Conservation (phyloP, 208 protist genomes). For the Wallacemonas sp. region DNA sequence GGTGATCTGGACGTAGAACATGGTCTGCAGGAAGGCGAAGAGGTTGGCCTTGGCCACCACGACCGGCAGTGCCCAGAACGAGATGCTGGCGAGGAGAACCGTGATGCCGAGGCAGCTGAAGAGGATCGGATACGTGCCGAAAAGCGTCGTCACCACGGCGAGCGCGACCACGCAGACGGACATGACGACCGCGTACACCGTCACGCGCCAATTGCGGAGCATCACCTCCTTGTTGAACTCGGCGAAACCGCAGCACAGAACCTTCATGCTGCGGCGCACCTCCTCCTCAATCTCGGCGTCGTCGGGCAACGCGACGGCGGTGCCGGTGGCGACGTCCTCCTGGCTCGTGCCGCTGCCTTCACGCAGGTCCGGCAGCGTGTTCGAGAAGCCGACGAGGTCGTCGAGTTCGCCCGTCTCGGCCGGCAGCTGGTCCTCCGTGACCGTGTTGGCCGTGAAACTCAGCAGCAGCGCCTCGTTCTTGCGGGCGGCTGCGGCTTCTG, state of each 20-base stretch:
- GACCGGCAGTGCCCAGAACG: constrained; percentile 34
- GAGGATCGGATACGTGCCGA: constrained; percentile 19
- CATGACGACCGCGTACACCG: constrained; percentile 33
- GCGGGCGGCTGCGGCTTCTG: background rate
- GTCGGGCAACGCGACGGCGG: background rate
- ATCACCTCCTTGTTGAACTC: constrained; percentile 38
- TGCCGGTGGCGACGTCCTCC: background rate
- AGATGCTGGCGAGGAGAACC: constrained; percentile 14
- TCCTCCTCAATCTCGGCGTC: constrained; percentile 11
- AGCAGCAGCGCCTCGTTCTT: constrained; percentile 10
- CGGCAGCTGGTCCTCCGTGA: constrained; percentile 4
- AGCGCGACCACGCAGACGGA: constrained; percentile 23
- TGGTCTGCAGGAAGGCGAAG: constrained; percentile 35
- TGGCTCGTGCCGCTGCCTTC: background rate
- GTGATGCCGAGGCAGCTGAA: constrained; percentile 8
- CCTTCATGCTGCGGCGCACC: constrained; percentile 10
- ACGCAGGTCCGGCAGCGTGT: background rate
- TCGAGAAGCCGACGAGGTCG: constrained; percentile 8
- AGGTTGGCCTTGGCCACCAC: constrained; percentile 41
- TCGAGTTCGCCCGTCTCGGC: background rate
- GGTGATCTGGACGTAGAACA: constrained; percentile 40
- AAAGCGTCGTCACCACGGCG: constrained; percentile 23
- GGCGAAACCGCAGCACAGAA: constrained; percentile 21
- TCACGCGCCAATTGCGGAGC: constrained; percentile 28
- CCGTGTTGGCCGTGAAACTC: constrained; percentile 5